A percentile compares a stretch with the other conserved stretches of the same genome.
These are phyloP conservation scores for Colletotrichum falcatum DNA, from an alignment of 2,329 filamentous ascomycete species.

Conservation along the genomic window DNA sequence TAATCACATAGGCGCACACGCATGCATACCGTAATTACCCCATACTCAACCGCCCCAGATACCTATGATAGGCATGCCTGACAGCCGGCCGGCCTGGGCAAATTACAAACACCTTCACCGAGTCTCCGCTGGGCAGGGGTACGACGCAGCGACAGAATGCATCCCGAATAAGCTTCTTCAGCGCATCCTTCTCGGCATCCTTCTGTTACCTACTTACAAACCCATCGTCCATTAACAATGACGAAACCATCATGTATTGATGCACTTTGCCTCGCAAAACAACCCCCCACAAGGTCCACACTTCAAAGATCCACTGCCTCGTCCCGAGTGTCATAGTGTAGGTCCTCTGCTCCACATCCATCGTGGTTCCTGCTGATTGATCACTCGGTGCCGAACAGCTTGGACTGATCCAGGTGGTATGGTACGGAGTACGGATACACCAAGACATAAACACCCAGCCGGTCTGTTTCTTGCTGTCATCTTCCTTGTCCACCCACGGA, in stretches of 20 bases:
- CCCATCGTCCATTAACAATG: not conserved
- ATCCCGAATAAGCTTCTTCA: not conserved
- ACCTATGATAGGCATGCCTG: not conserved
- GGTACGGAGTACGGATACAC: too few relatives aligned
- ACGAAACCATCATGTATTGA: not conserved
- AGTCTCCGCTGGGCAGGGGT: not conserved
- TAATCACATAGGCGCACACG: not conserved
- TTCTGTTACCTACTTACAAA: not conserved
- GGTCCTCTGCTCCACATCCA: not conserved
- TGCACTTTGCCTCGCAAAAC: not conserved
- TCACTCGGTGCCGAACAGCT: not conserved
- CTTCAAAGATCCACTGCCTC: not conserved
- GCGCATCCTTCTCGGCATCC: not conserved
- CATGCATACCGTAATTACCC: too few relatives aligned
- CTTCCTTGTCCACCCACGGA: not conserved
- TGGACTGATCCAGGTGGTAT: not conserved
- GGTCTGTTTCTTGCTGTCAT: not conserved
- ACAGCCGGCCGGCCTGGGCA: not conserved
- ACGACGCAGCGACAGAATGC: not conserved
- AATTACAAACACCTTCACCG: not conserved
- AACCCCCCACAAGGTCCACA: too few relatives aligned
- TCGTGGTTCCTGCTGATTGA: not conserved
- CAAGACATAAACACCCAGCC: conserved; percentile 8
- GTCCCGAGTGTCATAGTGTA: not conserved
- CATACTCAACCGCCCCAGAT: not conserved